Base-by-base conservation (phyloP, 108 stramenopile genomes). In the Cyclotella sp. region DNA sequence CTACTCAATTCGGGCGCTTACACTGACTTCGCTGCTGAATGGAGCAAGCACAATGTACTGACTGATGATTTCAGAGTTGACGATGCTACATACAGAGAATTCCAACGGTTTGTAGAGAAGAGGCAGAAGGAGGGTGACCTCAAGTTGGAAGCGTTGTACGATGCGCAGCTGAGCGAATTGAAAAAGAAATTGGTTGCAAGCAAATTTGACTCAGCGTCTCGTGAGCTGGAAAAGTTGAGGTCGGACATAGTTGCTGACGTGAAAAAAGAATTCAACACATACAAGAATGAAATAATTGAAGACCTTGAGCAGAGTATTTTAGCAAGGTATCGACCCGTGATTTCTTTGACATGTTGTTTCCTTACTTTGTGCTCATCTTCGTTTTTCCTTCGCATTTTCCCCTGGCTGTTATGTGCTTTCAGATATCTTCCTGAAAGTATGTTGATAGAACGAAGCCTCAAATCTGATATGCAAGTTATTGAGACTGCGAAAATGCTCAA, bases 351-450 rank as follows among this genome's bases (percentile, higher is more conserved):
- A 19, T 26, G 1, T 12, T 24, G 24, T 26, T 8, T n/a, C 24
- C n/a, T 7, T 57, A 12, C 3, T 57, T 57, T 24, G 8, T 19
- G 4, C 55, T 57, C 24, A 57, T 26, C 4, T 24, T 21, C 6
- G 34, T 34, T 34, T 34, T 2, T 34, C 34, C 34, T 2, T 34
- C 34, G 4, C 34, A 24, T 21, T 12, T 3, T 3, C 55, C n/a
- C 19, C 24, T 12, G 24, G 8, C 55, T 5, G 9, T n/a, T 49
- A 12, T 9, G 9, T 49, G 3, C 18, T n/a, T 57, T 57, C 22
- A 57, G 95, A 61, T 95, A 93, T 64, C 52, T 95, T 5, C 95
- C 95, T 15, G 95, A 95, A 64, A 88, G 88, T 58, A 92, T 95
- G 95, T 69, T 95, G 13, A 81, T 95, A 60, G 91, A 93, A 64